phyloP scores from a whole-genome alignment of 805 yeast genomes.

The Suhomyces canberraensis region DNA sequence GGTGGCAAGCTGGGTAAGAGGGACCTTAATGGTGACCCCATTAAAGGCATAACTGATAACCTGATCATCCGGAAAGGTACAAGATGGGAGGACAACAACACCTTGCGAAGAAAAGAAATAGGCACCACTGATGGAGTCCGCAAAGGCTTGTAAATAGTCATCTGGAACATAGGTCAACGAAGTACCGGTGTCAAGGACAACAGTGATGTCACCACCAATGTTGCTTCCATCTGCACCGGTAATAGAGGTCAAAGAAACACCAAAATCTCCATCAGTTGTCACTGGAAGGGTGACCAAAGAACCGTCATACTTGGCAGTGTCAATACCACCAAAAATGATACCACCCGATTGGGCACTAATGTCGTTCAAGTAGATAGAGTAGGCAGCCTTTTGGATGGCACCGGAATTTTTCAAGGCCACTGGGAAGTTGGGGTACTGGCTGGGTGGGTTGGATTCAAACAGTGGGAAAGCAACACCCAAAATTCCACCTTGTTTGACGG shows the following conservation, averaged over 20 bases:
- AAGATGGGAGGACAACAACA: neutral
- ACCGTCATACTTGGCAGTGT: slow-evolving; percentile 21
- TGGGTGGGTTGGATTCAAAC: neutral
- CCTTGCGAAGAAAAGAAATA: neutral
- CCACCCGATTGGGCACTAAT: slow-evolving; percentile 17
- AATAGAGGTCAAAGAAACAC: slow-evolving; percentile 1
- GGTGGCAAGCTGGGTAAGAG: slow-evolving; percentile 6
- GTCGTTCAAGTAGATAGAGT: slow-evolving; percentile 24
- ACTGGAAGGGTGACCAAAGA: slow-evolving; percentile 11
- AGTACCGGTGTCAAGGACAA: slow-evolving; percentile 10
- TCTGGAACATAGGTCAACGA: slow-evolving; percentile 6
- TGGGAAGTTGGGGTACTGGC: slow-evolving; percentile 14
- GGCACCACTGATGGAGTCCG: neutral
- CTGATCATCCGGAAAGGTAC: slow-evolving; percentile 8
- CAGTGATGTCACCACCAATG: neutral
- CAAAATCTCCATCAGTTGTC: neutral
- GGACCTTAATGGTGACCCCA: slow-evolving; percentile 6
- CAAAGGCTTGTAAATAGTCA: neutral
- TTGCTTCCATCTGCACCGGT: slow-evolving; percentile 8
- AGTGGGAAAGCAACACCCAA: slow-evolving; percentile 8
- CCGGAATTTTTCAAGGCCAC: slow-evolving; percentile 25
- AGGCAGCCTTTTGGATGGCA: slow-evolving; percentile 19
- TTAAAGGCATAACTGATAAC: slow-evolving; percentile 6
- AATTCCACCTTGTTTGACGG: slow-evolving; percentile 10
- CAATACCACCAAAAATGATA: slow-evolving; percentile 29